Conservation (phyloP, 2,329 filamentous ascomycete species). For the Fusarium mangiferae region DNA sequence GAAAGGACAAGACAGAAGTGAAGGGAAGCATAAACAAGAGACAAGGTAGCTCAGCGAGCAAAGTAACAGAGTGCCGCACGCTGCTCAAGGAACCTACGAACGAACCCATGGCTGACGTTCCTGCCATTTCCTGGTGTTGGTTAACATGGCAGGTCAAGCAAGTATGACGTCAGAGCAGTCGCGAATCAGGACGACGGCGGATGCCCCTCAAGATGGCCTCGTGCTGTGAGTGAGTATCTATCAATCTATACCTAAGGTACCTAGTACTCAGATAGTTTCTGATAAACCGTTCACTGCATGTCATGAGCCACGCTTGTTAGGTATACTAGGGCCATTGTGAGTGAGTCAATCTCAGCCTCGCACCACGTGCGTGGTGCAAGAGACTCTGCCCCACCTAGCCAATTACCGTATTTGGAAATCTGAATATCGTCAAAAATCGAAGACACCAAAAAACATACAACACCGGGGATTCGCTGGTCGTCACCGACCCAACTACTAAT, state of each 20-base stretch:
- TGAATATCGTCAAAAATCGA: background rate
- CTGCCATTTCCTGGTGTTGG: conserved; percentile 2
- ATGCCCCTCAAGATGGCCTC: background rate
- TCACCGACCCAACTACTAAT: conserved; percentile 25
- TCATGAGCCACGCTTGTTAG: background rate
- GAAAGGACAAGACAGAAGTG: background rate
- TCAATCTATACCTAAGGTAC: background rate
- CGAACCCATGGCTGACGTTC: conserved; percentile 3
- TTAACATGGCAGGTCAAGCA: background rate
- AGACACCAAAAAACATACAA: conserved; percentile 16
- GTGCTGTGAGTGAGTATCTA: background rate
- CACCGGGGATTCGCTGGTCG: conserved; percentile 21
- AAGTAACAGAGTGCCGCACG: background rate
- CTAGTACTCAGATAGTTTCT: background rate
- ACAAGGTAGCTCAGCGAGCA: background rate
- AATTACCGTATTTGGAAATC: background rate
- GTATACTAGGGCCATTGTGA: background rate
- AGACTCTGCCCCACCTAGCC: background rate
- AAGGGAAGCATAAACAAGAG: background rate
- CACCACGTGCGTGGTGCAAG: background rate
- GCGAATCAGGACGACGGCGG: background rate
- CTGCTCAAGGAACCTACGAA: background rate
- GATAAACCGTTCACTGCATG: background rate
- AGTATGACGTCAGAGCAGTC: conserved; percentile 19
- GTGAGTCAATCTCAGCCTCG: background rate